phyloP scores from a whole-genome alignment of 2,329 filamentous ascomycete species.

The Talaromyces rugulosus region DNA sequence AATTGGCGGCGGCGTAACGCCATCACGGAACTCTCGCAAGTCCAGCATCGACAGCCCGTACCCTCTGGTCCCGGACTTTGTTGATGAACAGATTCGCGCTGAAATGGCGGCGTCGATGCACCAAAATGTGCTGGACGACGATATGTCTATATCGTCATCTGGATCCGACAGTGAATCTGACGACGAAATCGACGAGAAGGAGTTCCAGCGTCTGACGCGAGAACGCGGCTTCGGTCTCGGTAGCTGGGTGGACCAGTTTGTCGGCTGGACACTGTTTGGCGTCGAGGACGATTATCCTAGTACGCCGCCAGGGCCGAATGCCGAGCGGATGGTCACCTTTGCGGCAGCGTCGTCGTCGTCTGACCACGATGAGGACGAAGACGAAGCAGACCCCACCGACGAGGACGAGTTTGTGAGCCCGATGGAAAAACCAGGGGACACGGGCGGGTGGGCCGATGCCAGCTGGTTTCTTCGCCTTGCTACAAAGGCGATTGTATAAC shows the following conservation, averaged over 20 bases:
- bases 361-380: conserved; percentile 18
- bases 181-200: conserved; percentile 48
- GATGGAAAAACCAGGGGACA: conserved; percentile 32
- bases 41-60: conserved; percentile 15
- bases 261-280: conserved; percentile 55
- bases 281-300: conserved; percentile 45
- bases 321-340: background rate
- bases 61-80: conserved; percentile 45
- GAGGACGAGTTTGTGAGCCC: background rate
- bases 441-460: conserved; percentile 56
- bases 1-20: conserved; percentile 12
- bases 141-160: conserved; percentile 18
- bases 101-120: conserved; percentile 32
- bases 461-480: conserved; percentile 56
- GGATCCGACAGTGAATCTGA: conserved; percentile 28
- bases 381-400: conserved; percentile 25
- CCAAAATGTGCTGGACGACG: conserved; percentile 15
- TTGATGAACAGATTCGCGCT: conserved; percentile 40
- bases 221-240: conserved; percentile 54
- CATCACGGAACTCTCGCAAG: conserved; percentile 8
- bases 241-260: conserved; percentile 53
- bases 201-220: conserved; percentile 49
- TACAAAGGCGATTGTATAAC: conserved; percentile 22
- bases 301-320: background rate
- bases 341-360: background rate